Percentiles rank a stretch among this genome's conserved stretches.
Conservation (phyloP, 2,329 filamentous ascomycete genomes). For the Fusarium sp. region DNA sequence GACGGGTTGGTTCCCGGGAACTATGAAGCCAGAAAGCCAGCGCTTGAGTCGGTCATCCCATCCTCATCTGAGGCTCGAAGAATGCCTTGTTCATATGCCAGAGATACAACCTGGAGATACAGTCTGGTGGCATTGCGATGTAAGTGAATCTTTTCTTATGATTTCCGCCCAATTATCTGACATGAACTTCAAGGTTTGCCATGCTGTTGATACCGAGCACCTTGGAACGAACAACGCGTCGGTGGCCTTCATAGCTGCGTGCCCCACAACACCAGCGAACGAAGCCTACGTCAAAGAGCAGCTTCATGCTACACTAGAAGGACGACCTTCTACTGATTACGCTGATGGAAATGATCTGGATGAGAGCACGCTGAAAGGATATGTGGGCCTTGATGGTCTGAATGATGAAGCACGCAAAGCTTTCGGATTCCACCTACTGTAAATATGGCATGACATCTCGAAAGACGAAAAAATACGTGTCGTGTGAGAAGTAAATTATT, state of each 20-base stretch:
- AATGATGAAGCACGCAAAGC: background rate
- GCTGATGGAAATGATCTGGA: background rate
- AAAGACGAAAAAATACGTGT: fast-evolving
- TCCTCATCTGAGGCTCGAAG: slow-evolving; percentile 7
- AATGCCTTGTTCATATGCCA: slow-evolving; percentile 11
- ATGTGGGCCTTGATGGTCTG: background rate
- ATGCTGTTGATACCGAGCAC: background rate
- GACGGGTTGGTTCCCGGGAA: background rate
- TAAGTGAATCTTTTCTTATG: slow-evolving; percentile 25
- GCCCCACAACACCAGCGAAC: background rate
- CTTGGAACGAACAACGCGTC: background rate
- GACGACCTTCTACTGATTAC: background rate
- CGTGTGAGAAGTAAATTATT: background rate
- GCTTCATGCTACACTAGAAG: background rate
- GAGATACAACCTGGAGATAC: slow-evolving; percentile 52
- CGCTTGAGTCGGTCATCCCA: slow-evolving; percentile 1
- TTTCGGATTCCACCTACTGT: background rate
- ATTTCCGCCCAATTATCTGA: background rate
- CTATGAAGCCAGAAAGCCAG: slow-evolving; percentile 1
- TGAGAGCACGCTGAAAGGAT: background rate
- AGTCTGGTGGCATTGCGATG: slow-evolving; percentile 55
- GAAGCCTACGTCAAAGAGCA: background rate
- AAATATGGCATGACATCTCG: background rate
- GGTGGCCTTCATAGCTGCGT: background rate
- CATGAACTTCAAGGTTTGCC: background rate